Base-by-base conservation (phyloP, 2,329 filamentous ascomycete species). In the Colletotrichum tropicale region DNA sequence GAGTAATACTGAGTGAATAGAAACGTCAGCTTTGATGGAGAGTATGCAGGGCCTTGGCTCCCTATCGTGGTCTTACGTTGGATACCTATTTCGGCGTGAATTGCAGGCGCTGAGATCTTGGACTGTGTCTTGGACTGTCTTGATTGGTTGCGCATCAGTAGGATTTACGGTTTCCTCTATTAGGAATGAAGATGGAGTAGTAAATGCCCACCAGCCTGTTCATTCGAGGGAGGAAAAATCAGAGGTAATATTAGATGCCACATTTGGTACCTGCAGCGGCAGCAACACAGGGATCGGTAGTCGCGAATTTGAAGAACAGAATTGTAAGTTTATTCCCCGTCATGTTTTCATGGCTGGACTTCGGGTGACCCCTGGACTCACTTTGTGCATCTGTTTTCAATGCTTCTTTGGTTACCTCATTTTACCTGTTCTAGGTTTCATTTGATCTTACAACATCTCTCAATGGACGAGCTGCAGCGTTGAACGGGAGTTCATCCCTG, bases 361-460 rank as follows among this genome's bases (percentile, higher is more conserved):
- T 21, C 4, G 6, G 10, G n/a, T 7, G 4, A 52, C 12, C 43
- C 6, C 4, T 8, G 43, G 21, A 13, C n/a, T 21, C 10, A 13
- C 10, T 21, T 21, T 48, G 3, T 48, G 43, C 10, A 13, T 10
- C 10, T 8, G 6, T 1, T 52, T 8, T 21, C 4, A 7, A 13
- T 48, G 43, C 4, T 13, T 48, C 3, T n/a, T 48, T 13, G 18
- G 1, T n/a, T 1, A 48, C 16, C 8, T 18, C 16, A n/a, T 6
- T 9, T 2, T 0, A 2, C n/a, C 16, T 43, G 34, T 4, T 9
- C 18, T 43, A n/a, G 38, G 0, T n/a, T n/a, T 12, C 18, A 4
- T n/a, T 4, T 12, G 1, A 48, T n/a, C 0, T 12, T 43, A 18
- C 5, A 43, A 43, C 3, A n/a, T n/a, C 3, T n/a, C 8, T 0